These are phyloP conservation scores for Allium cepa DNA, from an alignment of 106 monocot genomes.

Conservation along the genomic window DNA sequence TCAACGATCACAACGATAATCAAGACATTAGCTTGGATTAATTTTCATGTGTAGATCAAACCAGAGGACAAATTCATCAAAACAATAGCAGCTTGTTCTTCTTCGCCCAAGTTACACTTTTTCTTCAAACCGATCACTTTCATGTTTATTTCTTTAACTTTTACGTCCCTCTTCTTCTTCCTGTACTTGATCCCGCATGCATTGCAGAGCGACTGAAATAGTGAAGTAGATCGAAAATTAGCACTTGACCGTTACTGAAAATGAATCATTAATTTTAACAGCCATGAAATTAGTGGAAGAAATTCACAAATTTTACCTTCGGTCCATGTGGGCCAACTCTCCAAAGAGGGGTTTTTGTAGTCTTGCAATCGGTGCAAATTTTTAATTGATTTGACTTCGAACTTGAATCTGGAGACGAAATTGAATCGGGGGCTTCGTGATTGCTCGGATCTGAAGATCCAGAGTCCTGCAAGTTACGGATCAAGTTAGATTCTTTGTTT, in stretches of 20 bases:
- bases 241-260: not conserved
- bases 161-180: conserved; percentile 21
- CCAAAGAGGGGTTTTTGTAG: conserved; percentile 24
- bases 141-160: conserved; percentile 12
- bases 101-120: conserved; percentile 7
- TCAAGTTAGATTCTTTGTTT: too few relatives aligned
- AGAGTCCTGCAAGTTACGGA: conserved; percentile 2
- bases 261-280: not conserved
- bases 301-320: conserved; percentile 2
- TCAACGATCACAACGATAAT: too few relatives aligned
- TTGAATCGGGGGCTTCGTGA: not conserved
- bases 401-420: not conserved
- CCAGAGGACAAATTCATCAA: conserved; percentile 18
- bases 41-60: conserved; percentile 8
- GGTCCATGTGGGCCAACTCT: conserved; percentile 21
- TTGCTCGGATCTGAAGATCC: conserved; percentile 19
- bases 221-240: not conserved
- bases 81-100: conserved; percentile 18
- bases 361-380: conserved; percentile 19
- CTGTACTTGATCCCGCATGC: conserved; percentile 24
- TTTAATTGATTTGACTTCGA: conserved; percentile 4
- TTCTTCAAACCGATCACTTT: conserved; percentile 11
- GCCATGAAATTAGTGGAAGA: not conserved
- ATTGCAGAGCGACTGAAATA: conserved; percentile 21
- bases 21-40: too few relatives aligned